Conservation (phyloP, 768 basidiomycete species). For the Leucosporidium yakuticum region DNA sequence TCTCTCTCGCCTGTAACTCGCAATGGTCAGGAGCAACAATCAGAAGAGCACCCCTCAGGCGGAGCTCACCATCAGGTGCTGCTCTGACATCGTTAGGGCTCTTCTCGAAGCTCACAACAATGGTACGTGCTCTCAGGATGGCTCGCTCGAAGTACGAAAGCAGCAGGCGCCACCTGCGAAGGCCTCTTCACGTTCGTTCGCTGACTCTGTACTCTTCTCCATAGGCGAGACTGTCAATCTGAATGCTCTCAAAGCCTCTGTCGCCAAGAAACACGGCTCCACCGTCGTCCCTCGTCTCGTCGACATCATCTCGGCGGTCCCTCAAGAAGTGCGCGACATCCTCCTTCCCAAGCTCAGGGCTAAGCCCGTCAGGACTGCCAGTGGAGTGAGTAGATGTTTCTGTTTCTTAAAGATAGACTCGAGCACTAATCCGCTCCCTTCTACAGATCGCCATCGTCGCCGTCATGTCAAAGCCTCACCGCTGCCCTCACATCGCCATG, state of each 20-base stretch:
- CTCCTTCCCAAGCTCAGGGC: constrained; percentile 83
- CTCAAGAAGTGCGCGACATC: constrained; percentile 91
- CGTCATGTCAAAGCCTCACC: constrained; percentile 99
- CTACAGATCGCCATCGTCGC: constrained; percentile 91
- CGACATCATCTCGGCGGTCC: constrained; percentile 96
- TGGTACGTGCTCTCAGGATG: too few species aligned
- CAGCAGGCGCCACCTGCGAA: too few species aligned
- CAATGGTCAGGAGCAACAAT: too few species aligned
- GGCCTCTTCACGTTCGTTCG: too few species aligned
- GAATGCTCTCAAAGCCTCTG: constrained; percentile 75
- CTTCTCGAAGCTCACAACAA: constrained; percentile 77
- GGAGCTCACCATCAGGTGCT: constrained; percentile 80
- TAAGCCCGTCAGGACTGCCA: constrained; percentile 90
- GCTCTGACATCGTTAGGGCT: constrained; percentile 89
- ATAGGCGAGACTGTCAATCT: constrained; percentile 70
- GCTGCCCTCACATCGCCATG: constrained; percentile 99
- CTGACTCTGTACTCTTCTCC: too few species aligned
- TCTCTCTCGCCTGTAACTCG: too few species aligned
- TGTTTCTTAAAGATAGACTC: background rate
- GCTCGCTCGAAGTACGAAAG: too few species aligned
- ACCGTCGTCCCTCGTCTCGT: constrained; percentile 86
- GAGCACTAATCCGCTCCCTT: background rate
- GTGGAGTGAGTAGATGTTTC: constrained; percentile 62
- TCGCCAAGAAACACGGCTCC: constrained; percentile 83
- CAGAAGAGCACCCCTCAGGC: constrained; percentile 52